Conservation (phyloP, 2,329 filamentous ascomycete species). For the Orbilia ellipsospora region DNA sequence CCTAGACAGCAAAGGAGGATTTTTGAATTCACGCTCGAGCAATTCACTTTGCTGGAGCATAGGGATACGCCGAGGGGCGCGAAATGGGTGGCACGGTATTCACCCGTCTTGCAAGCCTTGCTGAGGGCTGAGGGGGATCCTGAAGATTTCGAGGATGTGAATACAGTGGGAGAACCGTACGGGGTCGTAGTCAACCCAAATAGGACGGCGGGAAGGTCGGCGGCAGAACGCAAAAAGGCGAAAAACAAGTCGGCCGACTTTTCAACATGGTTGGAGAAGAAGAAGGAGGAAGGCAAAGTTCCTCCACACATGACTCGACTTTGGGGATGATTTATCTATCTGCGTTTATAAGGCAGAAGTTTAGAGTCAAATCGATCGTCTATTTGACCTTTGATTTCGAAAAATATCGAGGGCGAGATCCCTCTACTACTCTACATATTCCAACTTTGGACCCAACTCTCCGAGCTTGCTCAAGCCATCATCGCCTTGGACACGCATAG, state of each 20-base stretch:
- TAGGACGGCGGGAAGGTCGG: slow-evolving; percentile 13
- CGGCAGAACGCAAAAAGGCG: slow-evolving; percentile 14
- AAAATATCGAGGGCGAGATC: background rate
- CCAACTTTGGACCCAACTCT: slow-evolving; percentile 60
- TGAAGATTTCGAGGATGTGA: slow-evolving; percentile 45
- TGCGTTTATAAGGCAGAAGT: no score
- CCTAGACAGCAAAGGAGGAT: slow-evolving; percentile 56
- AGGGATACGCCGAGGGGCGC: slow-evolving; percentile 1
- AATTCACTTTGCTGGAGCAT: slow-evolving; percentile 48
- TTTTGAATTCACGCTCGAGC: slow-evolving; percentile 54
- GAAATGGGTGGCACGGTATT: slow-evolving; percentile 40
- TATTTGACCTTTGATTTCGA: no score
- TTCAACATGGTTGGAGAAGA: slow-evolving; percentile 37
- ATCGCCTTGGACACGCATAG: slow-evolving; percentile 78
- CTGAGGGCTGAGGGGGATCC: slow-evolving; percentile 26
- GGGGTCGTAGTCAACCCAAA: slow-evolving; percentile 34
- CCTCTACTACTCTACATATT: slow-evolving; percentile 33
- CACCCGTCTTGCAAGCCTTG: slow-evolving; percentile 24
- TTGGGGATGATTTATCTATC: background rate
- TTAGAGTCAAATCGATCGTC: no score
- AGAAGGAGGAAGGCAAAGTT: slow-evolving; percentile 36
- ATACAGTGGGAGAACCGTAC: slow-evolving; percentile 37
- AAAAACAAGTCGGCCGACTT: slow-evolving; percentile 23
- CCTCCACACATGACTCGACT: slow-evolving; percentile 6
- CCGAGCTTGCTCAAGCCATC: slow-evolving; percentile 71